Evolutionary conservation across 2,329 filamentous ascomycete species (phyloP).

Genomic region (Mollisiaceae sp.): DNA sequence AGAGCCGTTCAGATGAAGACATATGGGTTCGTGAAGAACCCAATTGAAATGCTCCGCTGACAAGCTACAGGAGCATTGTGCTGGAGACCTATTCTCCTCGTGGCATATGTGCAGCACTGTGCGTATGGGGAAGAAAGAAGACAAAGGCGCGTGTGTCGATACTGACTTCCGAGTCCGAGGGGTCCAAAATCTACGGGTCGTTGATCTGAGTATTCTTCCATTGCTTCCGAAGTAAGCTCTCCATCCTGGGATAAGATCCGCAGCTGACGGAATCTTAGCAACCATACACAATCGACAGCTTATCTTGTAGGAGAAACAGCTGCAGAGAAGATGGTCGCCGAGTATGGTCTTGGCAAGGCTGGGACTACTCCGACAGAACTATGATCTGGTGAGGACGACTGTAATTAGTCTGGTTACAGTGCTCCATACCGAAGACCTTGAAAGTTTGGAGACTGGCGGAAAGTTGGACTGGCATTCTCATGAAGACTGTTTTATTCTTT

Average conservation of each 20-base stretch:
- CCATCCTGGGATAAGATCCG: constrained; percentile 22
- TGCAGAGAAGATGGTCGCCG: constrained; percentile 54
- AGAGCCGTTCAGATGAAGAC: constrained; percentile 58
- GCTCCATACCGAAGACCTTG: no score
- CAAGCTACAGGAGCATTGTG: constrained; percentile 47
- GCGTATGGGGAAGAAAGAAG: constrained; percentile 57
- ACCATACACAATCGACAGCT: constrained; percentile 58
- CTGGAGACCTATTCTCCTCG: constrained; percentile 49
- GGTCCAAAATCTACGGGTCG: constrained; percentile 53
- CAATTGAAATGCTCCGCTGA: background rate
- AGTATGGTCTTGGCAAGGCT: constrained; percentile 44
- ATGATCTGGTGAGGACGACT: background rate
- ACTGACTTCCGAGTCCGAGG: constrained; percentile 54
- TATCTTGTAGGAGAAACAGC: constrained; percentile 58
- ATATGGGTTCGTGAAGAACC: constrained; percentile 42
- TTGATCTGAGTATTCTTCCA: constrained; percentile 58
- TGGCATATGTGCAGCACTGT: constrained; percentile 63
- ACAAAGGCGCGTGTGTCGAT: constrained; percentile 54
- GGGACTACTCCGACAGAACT: background rate
- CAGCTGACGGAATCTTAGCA: constrained; percentile 40
- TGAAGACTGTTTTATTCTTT: no score
- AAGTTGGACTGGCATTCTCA: no score
- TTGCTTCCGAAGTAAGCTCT: constrained; percentile 52
- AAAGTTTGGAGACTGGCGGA: no score
- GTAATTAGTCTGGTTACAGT: background rate